Evolutionary conservation across 2,329 filamentous ascomycete species (phyloP).

Genomic region (Tympanopsis confertula): DNA sequence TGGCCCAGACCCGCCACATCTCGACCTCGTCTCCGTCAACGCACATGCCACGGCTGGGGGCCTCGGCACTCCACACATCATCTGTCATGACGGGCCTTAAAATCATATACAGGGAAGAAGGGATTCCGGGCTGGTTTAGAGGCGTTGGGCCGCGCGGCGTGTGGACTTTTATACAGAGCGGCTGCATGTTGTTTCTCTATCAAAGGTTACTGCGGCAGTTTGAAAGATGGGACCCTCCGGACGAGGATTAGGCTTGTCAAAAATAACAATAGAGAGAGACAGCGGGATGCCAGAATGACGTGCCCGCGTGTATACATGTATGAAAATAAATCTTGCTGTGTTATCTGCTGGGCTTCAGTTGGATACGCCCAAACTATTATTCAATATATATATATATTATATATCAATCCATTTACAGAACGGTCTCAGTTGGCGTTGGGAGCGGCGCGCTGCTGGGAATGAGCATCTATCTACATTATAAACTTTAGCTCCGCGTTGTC

Average conservation of each 20-base stretch:
- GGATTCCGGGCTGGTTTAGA: conserved; percentile 79
- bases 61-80: conserved; percentile 73
- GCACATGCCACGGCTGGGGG: conserved; percentile 66
- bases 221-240: conserved; percentile 30
- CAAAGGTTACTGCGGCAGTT: conserved; percentile 75
- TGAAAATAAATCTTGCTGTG: too few relatives aligned
- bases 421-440: too few relatives aligned
- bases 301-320: too few relatives aligned
- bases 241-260: not conserved
- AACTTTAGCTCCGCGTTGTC: too few relatives aligned
- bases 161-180: conserved; percentile 95
- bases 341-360: too few relatives aligned
- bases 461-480: too few relatives aligned
- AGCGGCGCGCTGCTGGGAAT: too few relatives aligned
- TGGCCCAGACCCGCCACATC: conserved; percentile 57
- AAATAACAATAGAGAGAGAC: too few relatives aligned
- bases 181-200: conserved; percentile 92
- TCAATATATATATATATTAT: too few relatives aligned
- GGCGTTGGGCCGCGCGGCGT: conserved; percentile 85
- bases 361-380: too few relatives aligned
- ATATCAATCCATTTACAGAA: too few relatives aligned
- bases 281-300: too few relatives aligned
- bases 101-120: conserved; percentile 84
- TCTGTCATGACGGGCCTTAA: conserved; percentile 75
- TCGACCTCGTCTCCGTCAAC: conserved; percentile 85